Conservation (phyloP, 1,284 basidiomycete species). For the Cryptococcus sp. region DNA sequence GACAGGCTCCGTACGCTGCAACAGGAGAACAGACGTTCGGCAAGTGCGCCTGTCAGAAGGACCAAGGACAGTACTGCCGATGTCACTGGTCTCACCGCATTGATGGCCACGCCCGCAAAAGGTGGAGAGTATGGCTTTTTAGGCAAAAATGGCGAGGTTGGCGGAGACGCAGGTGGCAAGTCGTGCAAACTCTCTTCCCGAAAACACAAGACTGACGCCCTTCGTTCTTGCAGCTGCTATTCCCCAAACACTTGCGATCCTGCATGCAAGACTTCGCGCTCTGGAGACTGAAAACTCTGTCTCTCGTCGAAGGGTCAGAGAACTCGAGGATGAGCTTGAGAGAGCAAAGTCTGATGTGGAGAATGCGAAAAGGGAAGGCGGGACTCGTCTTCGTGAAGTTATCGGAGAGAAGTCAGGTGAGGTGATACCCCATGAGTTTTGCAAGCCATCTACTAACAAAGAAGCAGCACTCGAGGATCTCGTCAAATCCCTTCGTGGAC, state of each 20-base stretch:
- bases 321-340: constrained; percentile 75
- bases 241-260: constrained; percentile 38
- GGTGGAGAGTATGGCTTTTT: constrained; percentile 36
- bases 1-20: constrained; percentile 17
- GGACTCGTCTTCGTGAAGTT: constrained; percentile 56
- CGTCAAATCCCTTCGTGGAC: constrained; percentile 67
- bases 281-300: constrained; percentile 78
- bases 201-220: neutral
- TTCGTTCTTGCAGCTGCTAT: constrained; percentile 18
- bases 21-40: constrained; percentile 19
- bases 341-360: constrained; percentile 55
- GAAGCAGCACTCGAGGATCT: constrained; percentile 71
- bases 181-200: neutral
- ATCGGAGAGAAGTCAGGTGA: constrained; percentile 82
- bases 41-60: constrained; percentile 23
- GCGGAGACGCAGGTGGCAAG: constrained; percentile 35
- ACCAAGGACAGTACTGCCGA: constrained; percentile 30
- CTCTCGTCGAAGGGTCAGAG: constrained; percentile 71
- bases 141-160: constrained; percentile 41
- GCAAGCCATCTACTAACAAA: neutral
- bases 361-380: constrained; percentile 33
- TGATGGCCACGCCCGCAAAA: constrained; percentile 51
- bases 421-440: constrained; percentile 9
- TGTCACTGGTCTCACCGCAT: constrained; percentile 49
- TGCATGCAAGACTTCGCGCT: constrained; percentile 45